phyloP scores from a whole-genome alignment of 2,329 filamentous ascomycete genomes.

The Colletotrichum tofieldiae region DNA sequence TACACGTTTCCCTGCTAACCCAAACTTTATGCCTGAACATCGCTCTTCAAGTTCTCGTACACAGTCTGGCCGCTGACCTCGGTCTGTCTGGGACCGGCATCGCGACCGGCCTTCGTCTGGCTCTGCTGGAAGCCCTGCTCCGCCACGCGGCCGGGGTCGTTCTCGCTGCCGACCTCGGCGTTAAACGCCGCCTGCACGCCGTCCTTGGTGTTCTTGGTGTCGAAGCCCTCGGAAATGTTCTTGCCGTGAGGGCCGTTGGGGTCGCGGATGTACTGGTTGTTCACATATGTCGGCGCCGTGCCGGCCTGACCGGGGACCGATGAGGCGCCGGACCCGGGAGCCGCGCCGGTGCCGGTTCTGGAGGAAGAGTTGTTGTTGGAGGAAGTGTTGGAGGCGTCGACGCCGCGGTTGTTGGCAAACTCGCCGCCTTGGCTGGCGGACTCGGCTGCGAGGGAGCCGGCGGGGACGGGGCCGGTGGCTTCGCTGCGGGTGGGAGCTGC shows the following conservation, averaged over 20 bases:
- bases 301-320: conserved; percentile 43
- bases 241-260: conserved; percentile 59
- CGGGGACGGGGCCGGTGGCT: conserved; percentile 73
- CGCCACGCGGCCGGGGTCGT: conserved; percentile 64
- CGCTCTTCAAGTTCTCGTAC: conserved; percentile 51
- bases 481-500: conserved; percentile 71
- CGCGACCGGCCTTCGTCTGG: conserved; percentile 45
- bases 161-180: conserved; percentile 61
- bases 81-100: conserved; percentile 48
- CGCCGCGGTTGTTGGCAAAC: conserved; percentile 73
- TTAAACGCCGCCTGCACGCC: conserved; percentile 57
- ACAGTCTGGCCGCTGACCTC: conserved; percentile 47
- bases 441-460: conserved; percentile 83
- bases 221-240: conserved; percentile 57
- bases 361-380: conserved; percentile 44
- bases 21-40: conserved; percentile 31
- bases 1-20: neutral
- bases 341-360: conserved; percentile 16
- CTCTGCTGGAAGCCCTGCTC: conserved; percentile 58
- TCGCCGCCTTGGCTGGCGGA: conserved; percentile 73
- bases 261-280: conserved; percentile 52
- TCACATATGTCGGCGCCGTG: conserved; percentile 57
- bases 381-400: conserved; percentile 65
- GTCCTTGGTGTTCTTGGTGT: conserved; percentile 52
- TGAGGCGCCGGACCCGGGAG: conserved; percentile 28